Base-by-base conservation (phyloP, 164 flowering plant genomes). In the Annona squamosa region DNA sequence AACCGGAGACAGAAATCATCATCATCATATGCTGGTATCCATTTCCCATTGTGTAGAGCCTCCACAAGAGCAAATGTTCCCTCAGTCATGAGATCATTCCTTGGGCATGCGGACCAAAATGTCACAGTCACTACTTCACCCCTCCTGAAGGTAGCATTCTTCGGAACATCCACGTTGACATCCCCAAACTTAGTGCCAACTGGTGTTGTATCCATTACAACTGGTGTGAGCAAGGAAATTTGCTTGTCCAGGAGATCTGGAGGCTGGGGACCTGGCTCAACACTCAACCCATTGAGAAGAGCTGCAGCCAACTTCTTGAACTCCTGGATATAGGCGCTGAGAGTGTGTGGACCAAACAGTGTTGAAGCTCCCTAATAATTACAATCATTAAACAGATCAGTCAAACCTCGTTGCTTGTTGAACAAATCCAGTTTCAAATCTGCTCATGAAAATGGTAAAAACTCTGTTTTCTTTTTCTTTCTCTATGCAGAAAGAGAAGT, bases 1-100 rank as follows among this genome's bases (percentile, higher is more conserved):
- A 90, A 93, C 0, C 94, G 87, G 10, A 93, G 82, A 79, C 99
- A 93, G 80, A 89, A 90, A 77, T 96, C 98, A 73, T 93, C 98
- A 13, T 96, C 99, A 65, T 93, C 99, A 74, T 96, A 93, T 44
- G 84, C 86, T 4, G 98, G 97, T 7, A 79, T 74, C 98, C 99
- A 96, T 0, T 77, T 68, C 48, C 86, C 82, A 4, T 84, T 86
- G 5, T 83, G 82, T 56, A 90, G 91, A 9, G 82, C 47, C 81
- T 96, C 99, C 52, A 93, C 98, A 52, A 93, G 86, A 45, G 95
- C 81, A 78, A 87, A 96, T 59, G 99, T 93, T 17, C 98, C 99
- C 76, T 90, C 98, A 2, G 97, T 92, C 97, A 93, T 85, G 70
- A 96, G 95, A 80, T 91, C 98, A 72, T 96, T 93, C 76, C 99